A percentile compares a stretch with the other conserved stretches of the same genome.
These are phyloP conservation scores for Pholiota adiposa DNA, from an alignment of 1,284 basidiomycete genomes.

Conservation along the genomic window DNA sequence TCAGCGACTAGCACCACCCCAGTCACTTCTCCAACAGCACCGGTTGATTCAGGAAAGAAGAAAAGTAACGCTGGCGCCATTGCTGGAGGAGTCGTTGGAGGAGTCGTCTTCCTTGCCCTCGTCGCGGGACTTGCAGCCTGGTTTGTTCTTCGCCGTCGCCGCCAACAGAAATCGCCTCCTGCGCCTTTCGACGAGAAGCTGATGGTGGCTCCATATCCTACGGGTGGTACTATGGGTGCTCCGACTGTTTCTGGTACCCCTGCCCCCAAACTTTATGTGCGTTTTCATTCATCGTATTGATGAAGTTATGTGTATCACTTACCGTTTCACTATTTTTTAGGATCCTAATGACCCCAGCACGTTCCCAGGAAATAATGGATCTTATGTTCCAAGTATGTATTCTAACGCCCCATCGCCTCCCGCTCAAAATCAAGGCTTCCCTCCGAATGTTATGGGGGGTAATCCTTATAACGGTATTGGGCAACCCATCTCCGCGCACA, in stretches of 20 bases:
- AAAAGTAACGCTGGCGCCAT: constrained; percentile 24
- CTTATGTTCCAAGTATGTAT: not conserved
- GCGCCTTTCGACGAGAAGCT: constrained; percentile 3
- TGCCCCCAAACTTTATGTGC: constrained; percentile 5
- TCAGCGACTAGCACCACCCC: not conserved
- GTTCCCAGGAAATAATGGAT: constrained; percentile 2
- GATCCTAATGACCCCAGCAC: constrained; percentile 8
- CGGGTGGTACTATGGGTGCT: not conserved
- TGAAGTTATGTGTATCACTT: not conserved
- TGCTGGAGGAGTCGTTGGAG: constrained; percentile 27
- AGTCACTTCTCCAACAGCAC: not conserved
- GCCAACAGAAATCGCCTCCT: not conserved
- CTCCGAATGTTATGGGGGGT: not conserved
- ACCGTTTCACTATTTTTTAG: not conserved
- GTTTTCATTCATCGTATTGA: not conserved
- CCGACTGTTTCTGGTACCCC: not conserved
- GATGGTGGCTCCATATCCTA: not conserved
- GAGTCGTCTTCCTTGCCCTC: constrained; percentile 18
- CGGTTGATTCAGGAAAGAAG: not conserved
- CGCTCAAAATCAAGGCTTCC: not conserved
- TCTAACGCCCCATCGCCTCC: not conserved
- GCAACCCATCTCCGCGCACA: not conserved
- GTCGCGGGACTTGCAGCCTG: constrained; percentile 12
- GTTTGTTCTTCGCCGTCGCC: constrained; percentile 10
- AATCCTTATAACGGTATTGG: not conserved